A percentile compares a stretch with the other conserved stretches of the same genome.
Evolutionary conservation across 352 stramenopile species (phyloP).

Genomic region (Pythium angustatum): DNA sequence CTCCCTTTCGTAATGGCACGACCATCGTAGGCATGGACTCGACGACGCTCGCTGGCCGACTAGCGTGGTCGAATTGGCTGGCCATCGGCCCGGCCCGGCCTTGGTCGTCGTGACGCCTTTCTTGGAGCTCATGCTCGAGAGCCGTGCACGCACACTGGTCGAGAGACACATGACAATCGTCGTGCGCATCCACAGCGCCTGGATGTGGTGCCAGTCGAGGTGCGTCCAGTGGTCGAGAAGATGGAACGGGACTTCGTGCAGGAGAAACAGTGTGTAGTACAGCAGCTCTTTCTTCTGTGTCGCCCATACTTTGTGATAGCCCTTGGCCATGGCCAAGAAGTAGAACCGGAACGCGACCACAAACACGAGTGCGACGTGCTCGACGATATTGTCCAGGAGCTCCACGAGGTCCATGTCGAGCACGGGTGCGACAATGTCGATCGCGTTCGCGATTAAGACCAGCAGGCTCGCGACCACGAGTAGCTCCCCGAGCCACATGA

Average conservation of each 20-base stretch:
- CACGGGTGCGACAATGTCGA: conserved; percentile 18
- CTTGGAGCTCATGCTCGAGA: no score
- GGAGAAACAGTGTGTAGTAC: conserved; percentile 3
- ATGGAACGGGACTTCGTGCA: not conserved
- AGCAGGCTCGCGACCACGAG: conserved; percentile 20
- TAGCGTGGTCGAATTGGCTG: no score
- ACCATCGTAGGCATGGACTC: no score
- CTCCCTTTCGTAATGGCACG: no score
- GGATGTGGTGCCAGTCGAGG: not conserved
- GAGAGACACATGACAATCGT: conserved; percentile 3
- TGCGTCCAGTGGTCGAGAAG: not conserved
- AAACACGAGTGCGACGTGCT: conserved; percentile 33
- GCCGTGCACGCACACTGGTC: not conserved
- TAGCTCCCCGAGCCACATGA: conserved; percentile 14
- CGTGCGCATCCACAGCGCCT: conserved; percentile 5
- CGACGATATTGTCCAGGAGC: conserved; percentile 19
- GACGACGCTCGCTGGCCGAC: no score
- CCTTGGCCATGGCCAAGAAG: conserved; percentile 27
- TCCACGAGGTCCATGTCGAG: conserved; percentile 19
- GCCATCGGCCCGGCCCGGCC: no score
- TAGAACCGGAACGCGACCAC: conserved; percentile 40
- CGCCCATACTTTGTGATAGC: conserved; percentile 13
- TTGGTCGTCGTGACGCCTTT: no score
- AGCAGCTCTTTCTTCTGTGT: conserved; percentile 2
- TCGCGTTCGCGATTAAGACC: conserved; percentile 8